phyloP scores from a whole-genome alignment of 257 asterid species.

The Craterostigma plantagineum region DNA sequence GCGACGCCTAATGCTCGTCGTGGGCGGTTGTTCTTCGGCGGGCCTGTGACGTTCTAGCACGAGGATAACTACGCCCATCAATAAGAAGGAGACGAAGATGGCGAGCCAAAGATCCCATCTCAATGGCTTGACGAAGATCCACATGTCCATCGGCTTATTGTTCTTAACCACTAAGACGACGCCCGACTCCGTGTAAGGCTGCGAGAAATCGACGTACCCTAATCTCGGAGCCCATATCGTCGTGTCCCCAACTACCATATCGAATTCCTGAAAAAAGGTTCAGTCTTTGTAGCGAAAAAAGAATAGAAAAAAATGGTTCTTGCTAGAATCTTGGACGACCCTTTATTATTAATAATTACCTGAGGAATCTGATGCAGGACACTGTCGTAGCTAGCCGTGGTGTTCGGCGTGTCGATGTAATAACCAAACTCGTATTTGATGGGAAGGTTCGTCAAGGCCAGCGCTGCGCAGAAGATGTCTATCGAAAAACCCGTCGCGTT shows the following conservation, averaged over 20 bases:
- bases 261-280: slow-evolving; percentile 13
- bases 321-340: neutral
- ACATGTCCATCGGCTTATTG: slow-evolving; percentile 10
- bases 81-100: too few relatives aligned
- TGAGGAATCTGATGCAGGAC: slow-evolving; percentile 10
- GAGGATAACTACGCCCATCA: too few relatives aligned
- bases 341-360: too few relatives aligned
- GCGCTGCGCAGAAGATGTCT: slow-evolving; percentile 17
- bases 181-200: slow-evolving; percentile 25
- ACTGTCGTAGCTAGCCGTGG: slow-evolving; percentile 3
- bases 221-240: slow-evolving; percentile 35
- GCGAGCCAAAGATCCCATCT: too few relatives aligned
- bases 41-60: too few relatives aligned
- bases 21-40: too few relatives aligned
- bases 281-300: too few relatives aligned
- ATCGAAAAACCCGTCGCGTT: slow-evolving; percentile 17
- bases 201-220: slow-evolving; percentile 17
- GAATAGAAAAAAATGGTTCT: too few relatives aligned
- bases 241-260: slow-evolving; percentile 28
- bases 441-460: slow-evolving; percentile 7
- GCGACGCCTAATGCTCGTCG: neutral
- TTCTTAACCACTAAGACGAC: slow-evolving; percentile 19
- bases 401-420: slow-evolving; percentile 8
- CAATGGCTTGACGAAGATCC: slow-evolving; percentile 21
- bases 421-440: slow-evolving; percentile 8